Base-by-base conservation (phyloP, 176 grass and related monocot species). In the Ensete glaucum region DNA sequence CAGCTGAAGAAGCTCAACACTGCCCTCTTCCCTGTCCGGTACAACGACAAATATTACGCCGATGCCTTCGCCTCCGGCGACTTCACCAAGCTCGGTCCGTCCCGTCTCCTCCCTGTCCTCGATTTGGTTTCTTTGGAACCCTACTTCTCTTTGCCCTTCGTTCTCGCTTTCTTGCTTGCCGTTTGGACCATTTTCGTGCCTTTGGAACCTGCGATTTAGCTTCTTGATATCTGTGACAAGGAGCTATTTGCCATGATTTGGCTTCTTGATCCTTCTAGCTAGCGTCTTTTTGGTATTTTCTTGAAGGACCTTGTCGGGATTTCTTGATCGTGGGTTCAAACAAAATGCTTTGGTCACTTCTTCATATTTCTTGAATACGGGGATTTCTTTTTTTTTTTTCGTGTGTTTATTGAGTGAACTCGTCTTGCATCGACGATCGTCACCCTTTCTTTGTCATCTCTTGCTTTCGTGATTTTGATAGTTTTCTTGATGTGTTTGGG, bases 41-140 rank as follows among this genome's bases (percentile, higher is more conserved):
- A 99, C 90, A 91, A 94, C 86, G 88, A 99, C 55, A 99, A 99
- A 79, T 99, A 99, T 85, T 99, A 99, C 82, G 78, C 85, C 68
- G 95, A 99, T 69, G 79, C 81, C 73, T 78, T 99, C 84, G 76
- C 86, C 76, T 99, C 95, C 81, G 85, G 80, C 82, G 88, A 94
- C 19, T 91, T 99, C 88, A 90, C 95, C 84, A 94, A 94, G 87
- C 95, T 99, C 79, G 95, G 95, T 99, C 19, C n/a, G 43, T 25
- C 3, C 48, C 13, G 8, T n/a, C 60, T 2, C 7, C 9, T 24
- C 8, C 52, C 24, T 9, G 22, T n/a, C 26, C 50, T 25, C 56
- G 22, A 8, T 62, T 26, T 76, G 64, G 57, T 63, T 72, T 43
- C 34, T 6, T 43, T 4, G 34, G 34, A 43, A 43, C 34, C 34